Evolutionary conservation across 805 yeast species (phyloP).

Genomic region (Metschnikowia santaceciliae): DNA sequence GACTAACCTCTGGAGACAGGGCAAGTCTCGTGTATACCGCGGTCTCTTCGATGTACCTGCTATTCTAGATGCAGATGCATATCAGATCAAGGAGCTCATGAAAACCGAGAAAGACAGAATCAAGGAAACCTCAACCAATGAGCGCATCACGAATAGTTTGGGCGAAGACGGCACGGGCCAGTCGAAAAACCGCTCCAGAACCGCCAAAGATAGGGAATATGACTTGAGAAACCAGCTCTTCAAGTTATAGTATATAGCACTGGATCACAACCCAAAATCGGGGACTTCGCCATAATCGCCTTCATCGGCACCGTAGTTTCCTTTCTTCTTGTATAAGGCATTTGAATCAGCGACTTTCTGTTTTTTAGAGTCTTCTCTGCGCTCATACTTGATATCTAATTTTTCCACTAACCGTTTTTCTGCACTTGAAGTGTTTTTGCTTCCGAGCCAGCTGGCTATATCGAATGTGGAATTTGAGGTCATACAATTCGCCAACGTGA

Average conservation of each 20-base stretch:
- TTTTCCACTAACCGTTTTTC: conserved; percentile 22
- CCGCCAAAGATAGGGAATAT: conserved; percentile 42
- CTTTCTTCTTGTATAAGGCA: conserved; percentile 10
- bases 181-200: conserved; percentile 34
- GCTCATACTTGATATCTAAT: conserved; percentile 22
- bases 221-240: conserved; percentile 38
- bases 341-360: conserved; percentile 6
- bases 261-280: conserved; percentile 20
- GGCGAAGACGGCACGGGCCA: conserved; percentile 38
- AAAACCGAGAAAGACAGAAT: conserved; percentile 31
- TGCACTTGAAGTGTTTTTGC: conserved; percentile 5
- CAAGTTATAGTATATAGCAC: conserved; percentile 20
- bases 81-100: conserved; percentile 21
- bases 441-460: conserved; percentile 17
- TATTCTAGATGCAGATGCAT: conserved; percentile 26
- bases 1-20: conserved; percentile 59
- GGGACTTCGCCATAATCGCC: conserved; percentile 24
- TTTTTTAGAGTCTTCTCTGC: conserved; percentile 19
- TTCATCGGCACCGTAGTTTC: conserved; percentile 24
- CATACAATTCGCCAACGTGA: conserved; percentile 29
- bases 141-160: conserved; percentile 29
- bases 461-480: conserved; percentile 14
- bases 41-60: conserved; percentile 37
- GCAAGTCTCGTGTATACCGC: conserved; percentile 33
- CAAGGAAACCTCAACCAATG: conserved; percentile 23